phyloP scores from a whole-genome alignment of 495 filamentous ascomycete genomes.

The Cercophora samala region DNA sequence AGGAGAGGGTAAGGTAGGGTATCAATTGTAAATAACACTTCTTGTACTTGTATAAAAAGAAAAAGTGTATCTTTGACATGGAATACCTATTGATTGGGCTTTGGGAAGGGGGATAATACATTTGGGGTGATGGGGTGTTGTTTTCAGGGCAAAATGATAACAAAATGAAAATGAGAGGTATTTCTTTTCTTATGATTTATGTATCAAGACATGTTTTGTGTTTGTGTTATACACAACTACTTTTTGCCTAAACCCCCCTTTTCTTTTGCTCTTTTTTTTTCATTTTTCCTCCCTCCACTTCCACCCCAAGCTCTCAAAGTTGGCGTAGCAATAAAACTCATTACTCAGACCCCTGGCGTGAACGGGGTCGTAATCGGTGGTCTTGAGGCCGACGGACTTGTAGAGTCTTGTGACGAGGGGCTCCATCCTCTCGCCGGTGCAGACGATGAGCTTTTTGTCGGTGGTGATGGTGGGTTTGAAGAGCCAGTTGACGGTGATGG shows the following conservation, averaged over 20 bases:
- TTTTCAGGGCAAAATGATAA: too few species aligned
- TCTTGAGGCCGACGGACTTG: constrained; percentile 44
- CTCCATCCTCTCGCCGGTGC: constrained; percentile 70
- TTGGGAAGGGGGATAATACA: not conserved
- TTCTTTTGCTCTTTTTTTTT: not conserved
- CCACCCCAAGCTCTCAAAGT: constrained; percentile 62
- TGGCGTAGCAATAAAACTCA: constrained; percentile 74
- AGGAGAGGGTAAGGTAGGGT: too few species aligned
- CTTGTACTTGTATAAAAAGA: not conserved
- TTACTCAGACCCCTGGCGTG: constrained; percentile 71
- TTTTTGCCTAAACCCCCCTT: too few species aligned
- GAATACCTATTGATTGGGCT: not conserved
- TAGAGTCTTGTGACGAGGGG: constrained; percentile 53
- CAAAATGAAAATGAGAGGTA: too few species aligned
- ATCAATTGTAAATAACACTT: not conserved
- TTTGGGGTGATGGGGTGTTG: not conserved
- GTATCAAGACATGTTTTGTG: too few species aligned
- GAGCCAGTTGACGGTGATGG: constrained; percentile 70
- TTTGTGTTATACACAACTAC: too few species aligned
- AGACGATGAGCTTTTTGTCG: constrained; percentile 51
- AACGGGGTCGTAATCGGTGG: constrained; percentile 58
- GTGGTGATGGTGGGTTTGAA: constrained; percentile 34
- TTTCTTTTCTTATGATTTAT: too few species aligned
- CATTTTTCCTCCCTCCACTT: constrained; percentile 34
- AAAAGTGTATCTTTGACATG: not conserved